These are phyloP conservation scores for Seminavis robusta DNA, from an alignment of 108 stramenopile species.

Conservation along the genomic window DNA sequence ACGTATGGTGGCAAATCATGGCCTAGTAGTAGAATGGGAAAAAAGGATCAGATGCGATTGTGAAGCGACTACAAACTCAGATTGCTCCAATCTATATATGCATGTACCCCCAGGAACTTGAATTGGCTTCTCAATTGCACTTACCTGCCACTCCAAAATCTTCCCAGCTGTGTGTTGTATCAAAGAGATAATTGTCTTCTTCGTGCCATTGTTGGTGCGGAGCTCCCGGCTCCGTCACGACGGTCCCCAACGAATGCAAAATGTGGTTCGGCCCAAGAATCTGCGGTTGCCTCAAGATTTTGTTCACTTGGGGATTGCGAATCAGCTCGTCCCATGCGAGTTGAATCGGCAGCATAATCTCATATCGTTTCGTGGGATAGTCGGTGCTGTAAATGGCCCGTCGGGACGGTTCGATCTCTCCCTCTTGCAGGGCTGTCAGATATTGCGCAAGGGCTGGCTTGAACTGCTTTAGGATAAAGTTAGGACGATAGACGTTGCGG, in stretches of 20 bases:
- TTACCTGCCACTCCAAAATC: constrained; percentile 4
- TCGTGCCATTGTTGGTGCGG: constrained; percentile 17
- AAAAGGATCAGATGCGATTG: not conserved
- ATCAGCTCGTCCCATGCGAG: constrained; percentile 4
- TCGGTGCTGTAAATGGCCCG: not conserved
- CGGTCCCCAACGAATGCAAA: constrained; percentile 14
- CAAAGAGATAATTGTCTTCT: constrained; percentile 16
- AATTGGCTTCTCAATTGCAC: no score
- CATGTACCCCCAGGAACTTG: no score
- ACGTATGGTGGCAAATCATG: constrained; percentile 25
- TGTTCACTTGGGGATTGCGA: not conserved
- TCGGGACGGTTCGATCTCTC: not conserved
- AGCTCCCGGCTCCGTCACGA: constrained; percentile 17
- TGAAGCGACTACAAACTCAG: no score
- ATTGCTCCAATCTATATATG: no score
- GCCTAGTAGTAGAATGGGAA: not conserved
- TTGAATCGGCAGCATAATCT: constrained; percentile 7
- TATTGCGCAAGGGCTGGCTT: constrained; percentile 5
- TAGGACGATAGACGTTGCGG: constrained; percentile 12
- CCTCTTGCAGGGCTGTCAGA: not conserved
- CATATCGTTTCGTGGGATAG: constrained; percentile 11
- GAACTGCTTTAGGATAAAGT: constrained; percentile 8
- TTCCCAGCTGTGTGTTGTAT: not conserved
- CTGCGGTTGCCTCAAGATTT: constrained; percentile 7
- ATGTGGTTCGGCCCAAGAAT: constrained; percentile 9